phyloP scores from a whole-genome alignment of 768 basidiomycete genomes.

The Pisolithus microcarpus region DNA sequence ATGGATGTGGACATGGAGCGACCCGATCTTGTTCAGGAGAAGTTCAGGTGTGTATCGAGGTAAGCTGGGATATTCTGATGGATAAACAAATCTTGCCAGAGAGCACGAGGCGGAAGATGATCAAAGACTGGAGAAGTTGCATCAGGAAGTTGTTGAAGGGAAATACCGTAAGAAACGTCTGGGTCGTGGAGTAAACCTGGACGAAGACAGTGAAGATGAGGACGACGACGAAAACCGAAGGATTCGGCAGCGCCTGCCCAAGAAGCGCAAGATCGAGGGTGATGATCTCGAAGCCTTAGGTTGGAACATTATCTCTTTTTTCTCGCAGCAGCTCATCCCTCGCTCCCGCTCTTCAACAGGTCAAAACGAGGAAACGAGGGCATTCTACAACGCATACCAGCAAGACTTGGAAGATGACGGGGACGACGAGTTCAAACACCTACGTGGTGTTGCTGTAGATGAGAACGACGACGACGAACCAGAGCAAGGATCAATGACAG shows the following conservation, averaged over 20 bases:
- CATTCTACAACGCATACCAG: slow-evolving; percentile 64
- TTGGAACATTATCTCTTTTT: slow-evolving; percentile 22
- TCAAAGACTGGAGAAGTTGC: slow-evolving; percentile 50
- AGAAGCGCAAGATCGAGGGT: slow-evolving; percentile 54
- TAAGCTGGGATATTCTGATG: too few relatives aligned
- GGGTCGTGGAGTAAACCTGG: slow-evolving; percentile 51
- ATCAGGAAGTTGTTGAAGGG: slow-evolving; percentile 54
- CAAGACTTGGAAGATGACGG: slow-evolving; percentile 44
- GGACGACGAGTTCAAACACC: slow-evolving; percentile 45
- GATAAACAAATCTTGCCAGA: slow-evolving; percentile 30
- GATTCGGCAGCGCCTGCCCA: slow-evolving; percentile 47
- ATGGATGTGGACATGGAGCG: slow-evolving; percentile 61
- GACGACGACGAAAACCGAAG: slow-evolving; percentile 43
- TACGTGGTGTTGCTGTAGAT: slow-evolving; percentile 29
- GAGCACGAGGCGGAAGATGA: slow-evolving; percentile 65
- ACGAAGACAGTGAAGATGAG: slow-evolving; percentile 65
- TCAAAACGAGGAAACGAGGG: slow-evolving; percentile 47
- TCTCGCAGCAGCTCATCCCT: neutral
- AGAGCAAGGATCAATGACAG: slow-evolving; percentile 23
- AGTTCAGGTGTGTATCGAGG: slow-evolving; percentile 48
- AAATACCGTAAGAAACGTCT: slow-evolving; percentile 55
- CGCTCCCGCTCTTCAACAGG: slow-evolving; percentile 30
- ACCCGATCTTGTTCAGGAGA: slow-evolving; percentile 58
- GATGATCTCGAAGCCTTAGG: slow-evolving; percentile 60
- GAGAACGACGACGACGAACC: slow-evolving; percentile 25